Percentiles rank a stretch among this genome's conserved stretches.
These are phyloP conservation scores for Flaveria sonorensis DNA, from an alignment of 129 eudicot genomes.

Conservation along the genomic window DNA sequence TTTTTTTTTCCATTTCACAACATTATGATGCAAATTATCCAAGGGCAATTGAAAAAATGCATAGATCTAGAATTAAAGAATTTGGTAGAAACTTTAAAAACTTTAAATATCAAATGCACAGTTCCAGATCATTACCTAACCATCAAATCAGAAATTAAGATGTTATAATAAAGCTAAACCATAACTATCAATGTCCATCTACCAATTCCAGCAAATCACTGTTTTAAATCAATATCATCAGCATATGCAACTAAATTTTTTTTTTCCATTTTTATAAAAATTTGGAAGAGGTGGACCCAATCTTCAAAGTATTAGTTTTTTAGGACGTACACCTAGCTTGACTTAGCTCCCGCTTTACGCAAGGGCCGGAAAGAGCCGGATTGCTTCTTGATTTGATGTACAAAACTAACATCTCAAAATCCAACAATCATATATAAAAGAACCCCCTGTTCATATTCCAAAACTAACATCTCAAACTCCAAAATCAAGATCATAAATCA, in stretches of 20 bases:
- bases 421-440: conserved; percentile 7
- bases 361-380: no score
- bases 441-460: conserved; percentile 4
- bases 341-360: no score
- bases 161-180: conserved; percentile 10
- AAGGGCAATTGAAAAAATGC: conserved; percentile 8
- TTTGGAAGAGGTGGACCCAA: conserved; percentile 24
- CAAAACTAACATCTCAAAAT: neutral
- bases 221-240: neutral
- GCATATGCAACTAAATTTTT: neutral
- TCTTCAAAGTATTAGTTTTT: conserved; percentile 19
- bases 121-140: conserved; percentile 40
- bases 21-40: conserved; percentile 1
- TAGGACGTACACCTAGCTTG: neutral
- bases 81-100: conserved; percentile 19
- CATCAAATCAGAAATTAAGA: conserved; percentile 35
- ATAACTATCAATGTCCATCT: conserved; percentile 28
- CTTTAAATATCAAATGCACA: conserved; percentile 17
- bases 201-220: conserved; percentile 26
- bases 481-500: conserved; percentile 17
- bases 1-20: neutral
- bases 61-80: neutral
- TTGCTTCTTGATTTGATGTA: no score
- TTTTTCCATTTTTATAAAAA: neutral
- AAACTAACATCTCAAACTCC: neutral